Base-by-base conservation (phyloP, 306 rosid species). In the Hylodesmum podocarpum region DNA sequence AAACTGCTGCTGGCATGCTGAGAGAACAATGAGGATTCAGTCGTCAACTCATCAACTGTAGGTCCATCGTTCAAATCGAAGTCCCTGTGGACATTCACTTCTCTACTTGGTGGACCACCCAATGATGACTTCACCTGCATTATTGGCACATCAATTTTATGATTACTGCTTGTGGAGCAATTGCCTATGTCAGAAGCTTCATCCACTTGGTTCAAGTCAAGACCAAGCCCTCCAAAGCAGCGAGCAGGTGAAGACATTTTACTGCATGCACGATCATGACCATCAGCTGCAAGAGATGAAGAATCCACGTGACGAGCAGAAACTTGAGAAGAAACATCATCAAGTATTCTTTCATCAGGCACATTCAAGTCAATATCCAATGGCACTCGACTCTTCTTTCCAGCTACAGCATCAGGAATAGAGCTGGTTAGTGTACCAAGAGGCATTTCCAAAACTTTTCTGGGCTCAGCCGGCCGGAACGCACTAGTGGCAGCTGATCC, bases 401-500 rank as follows among this genome's bases (percentile, higher is more conserved):
- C 77, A 47, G 75, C 39, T 59, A 80, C 50, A 37, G 83, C 58
- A 41, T 79, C 78, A 37, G 78, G 66, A 13, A 51, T 65, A 22
- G 77, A 36, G 33, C 70, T 66, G n/a, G 58, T 51, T 53, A 63
- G 18, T 8, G 77, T 34, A 66, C 83, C 84, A 51, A 54, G 69
- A 2, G 82, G 77, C 65, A 78, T 64, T 61, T 87, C 94, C 34
- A 57, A 19, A 64, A 43, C 53, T 80, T 89, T 91, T 81, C 97
- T 88, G 46, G 94, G 97, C 59, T 91, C 97, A 8, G 97, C 94
- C 2, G 94, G 97, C 57, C 97, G 88, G 62, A 91, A 91, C 64
- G 97, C 97, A 73, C 97, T 91, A n/a, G 94, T 91, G 46, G 94
- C 91, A 6, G 94, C 92, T 4, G 97, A 89, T 54, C 94, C 94